A percentile compares a stretch with the other conserved stretches of the same genome.
These are phyloP conservation scores for Debaryomyces sp. DNA, from an alignment of 1,139 yeast species.

Conservation along the genomic window DNA sequence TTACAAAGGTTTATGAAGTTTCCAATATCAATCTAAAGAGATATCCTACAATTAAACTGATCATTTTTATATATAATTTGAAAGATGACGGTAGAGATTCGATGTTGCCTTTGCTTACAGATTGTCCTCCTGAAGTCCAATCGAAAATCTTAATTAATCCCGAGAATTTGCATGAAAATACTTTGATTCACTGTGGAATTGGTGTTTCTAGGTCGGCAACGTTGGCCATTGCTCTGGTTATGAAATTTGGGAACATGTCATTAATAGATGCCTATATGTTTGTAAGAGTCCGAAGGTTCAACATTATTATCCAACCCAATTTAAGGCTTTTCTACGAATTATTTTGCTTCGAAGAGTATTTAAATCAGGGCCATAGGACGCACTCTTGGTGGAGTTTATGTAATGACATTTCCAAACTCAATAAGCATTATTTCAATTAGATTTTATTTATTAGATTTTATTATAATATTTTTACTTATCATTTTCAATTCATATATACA, in stretches of 20 bases:
- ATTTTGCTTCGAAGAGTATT: conserved; percentile 71
- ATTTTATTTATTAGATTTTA: not conserved
- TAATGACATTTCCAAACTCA: conserved; percentile 36
- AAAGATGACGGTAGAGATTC: conserved; percentile 48
- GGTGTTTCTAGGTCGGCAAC: conserved; percentile 93
- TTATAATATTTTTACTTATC: not conserved
- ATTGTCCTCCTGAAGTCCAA: conserved; percentile 35
- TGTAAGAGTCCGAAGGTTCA: conserved; percentile 81
- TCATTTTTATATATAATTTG: conserved; percentile 37
- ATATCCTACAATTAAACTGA: conserved; percentile 25
- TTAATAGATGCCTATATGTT: conserved; percentile 75
- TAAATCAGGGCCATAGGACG: conserved; percentile 19
- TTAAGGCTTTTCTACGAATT: conserved; percentile 83
- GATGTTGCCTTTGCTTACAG: conserved; percentile 31
- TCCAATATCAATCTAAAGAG: conserved; percentile 18
- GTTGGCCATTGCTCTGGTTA: conserved; percentile 86
- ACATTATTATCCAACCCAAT: conserved; percentile 90
- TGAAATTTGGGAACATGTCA: conserved; percentile 68
- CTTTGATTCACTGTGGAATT: conserved; percentile 84
- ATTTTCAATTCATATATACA: not conserved
- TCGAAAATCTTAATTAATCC: conserved; percentile 31
- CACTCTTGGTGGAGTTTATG: conserved; percentile 40
- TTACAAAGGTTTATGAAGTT: conserved; percentile 32
- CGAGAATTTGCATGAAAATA: conserved; percentile 36
- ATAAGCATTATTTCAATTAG: conserved; percentile 27